Base-by-base conservation (phyloP, 345 rosid genomes). In the Draba incana region DNA sequence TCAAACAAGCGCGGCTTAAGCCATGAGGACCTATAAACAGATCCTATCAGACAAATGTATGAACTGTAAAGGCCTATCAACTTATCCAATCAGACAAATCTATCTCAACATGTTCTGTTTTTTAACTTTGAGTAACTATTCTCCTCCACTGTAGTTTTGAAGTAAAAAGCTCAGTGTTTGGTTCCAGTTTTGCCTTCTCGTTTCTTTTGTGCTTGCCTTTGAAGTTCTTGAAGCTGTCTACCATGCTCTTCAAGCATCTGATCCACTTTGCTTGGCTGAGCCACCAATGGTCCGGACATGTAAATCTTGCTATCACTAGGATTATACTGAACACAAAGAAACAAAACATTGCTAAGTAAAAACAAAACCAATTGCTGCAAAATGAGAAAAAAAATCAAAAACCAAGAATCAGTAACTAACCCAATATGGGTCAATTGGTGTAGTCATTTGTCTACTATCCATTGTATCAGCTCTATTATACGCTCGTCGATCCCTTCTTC, bases 231-330 rank as follows among this genome's bases (percentile, higher is more conserved):
- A 43, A 93, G 71, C 72, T 78, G 81, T 4, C 79, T 79, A 44
- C 90, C 87, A 7, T 87, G 95, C 51, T 93, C 99, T 82, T 83
- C 87, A 9, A 86, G 87, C 95, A 87, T 84, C 66, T 87, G 89
- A 45, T 90, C 97, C 25, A 87, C 82, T 58, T 84, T 85, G 75
- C 83, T 79, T 11, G 97, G 82, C n/a, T 88, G 79, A 64, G 57
- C 81, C 23, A 90, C 80, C 41, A 87, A 76, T 3, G 91, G 95
- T 65, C 92, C 95, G 0, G 98, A 90, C 46, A 85, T 74, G 46
- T 84, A 93, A n/a, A 93, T 90, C 87, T 82, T 87, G 83, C 84
- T 81, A 61, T 84, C 88, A 72, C 77, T 77, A 0, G 79, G 49
- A 68, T 70, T 69, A 12, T 77, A 77, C 97, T 87, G 83, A 25